Evolutionary conservation across 75 land plant species (phyloP), one percentile per base, ranked within the genome.

Genomic region (Azolla pinnata): DNA sequence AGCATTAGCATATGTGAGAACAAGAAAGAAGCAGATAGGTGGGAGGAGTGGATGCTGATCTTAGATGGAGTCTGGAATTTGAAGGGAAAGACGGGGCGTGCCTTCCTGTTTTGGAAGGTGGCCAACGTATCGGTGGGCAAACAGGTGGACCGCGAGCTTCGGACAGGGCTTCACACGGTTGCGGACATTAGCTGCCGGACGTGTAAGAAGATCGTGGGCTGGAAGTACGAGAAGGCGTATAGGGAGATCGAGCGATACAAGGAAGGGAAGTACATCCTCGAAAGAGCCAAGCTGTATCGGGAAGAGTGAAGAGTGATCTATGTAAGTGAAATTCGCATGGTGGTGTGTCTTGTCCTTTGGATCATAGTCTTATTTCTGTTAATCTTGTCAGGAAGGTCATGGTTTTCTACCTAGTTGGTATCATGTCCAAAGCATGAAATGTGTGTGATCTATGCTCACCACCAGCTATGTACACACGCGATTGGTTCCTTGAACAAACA

Each of bases 31-130:
- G 8, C 19, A 9, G 21, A 19, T 10, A 42, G 17, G 44, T 42
- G 10, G 10, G 44, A 10, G 10, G 44, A 10, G 17, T 42, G 44
- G 44, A 42, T 10, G 44, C 44, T 42, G 44, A 42, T 42, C 16
- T 10, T 10, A 42, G 10, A 42, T n/a, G n/a, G n/a, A n/a, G n/a
- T n/a, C n/a, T n/a, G n/a, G 44, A 52, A 14, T 31, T 29, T 56
- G 4, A n/a, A 68, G 71, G 71, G 71, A 27, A 68, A 64, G 19
- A 63, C 63, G 21, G 71, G 71, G 17, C 63, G 71, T 64, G 71
- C 71, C 12, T 68, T 51, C 33, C 68, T 68, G 14, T 68, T 68
- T 32, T 30, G 40, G 14, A n/a, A 52, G 38, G 71, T 64, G 18
- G 44, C 46, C 21, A 64, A 65, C 28, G 57, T 63, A 25, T 10